Base-by-base conservation (phyloP, 2,329 filamentous ascomycete species). In the Fusarium nanum region DNA sequence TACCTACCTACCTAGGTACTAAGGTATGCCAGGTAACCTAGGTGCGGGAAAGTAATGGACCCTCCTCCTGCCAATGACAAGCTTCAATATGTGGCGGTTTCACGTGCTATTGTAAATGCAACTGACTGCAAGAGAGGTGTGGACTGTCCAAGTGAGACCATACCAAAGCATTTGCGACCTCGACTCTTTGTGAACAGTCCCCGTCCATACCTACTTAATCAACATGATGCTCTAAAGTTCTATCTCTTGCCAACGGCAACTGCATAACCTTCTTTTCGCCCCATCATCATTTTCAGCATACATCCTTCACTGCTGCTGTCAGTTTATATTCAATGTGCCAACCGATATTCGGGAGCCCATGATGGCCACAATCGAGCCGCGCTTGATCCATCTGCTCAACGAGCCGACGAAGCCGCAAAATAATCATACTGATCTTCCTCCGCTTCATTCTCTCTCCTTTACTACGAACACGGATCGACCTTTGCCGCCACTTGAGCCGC, bases 281-380 rank as follows among this genome's bases (percentile, higher is more conserved):
- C 50, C 52, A 40, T 45, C 56, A 49, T 47, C 46, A 23, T 28
- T 55, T 47, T 37, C 41, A 50, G 50, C 40, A 45, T 58, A 12
- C 45, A 32, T 62, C 32, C 53, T 56, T 42, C 40, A 56, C 56
- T 54, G 48, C 56, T 54, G 48, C 58, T 59, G 48, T 60, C 55
- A 60, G 71, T 70, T 75, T 73, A 72, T 71, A 68, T 66, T 75
- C 75, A 67, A 76, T 76, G 71, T 73, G 71, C 68, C 64, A 75
- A 71, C 58, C 64, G 59, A 67, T 60, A 58, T 69, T 67, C 57
- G 57, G 64, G 64, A 73, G 74, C 71, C 76, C 83, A 87, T 79
- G 80, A 89, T 89, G 87, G 87, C 87, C 72, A 90, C 87, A 76
- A 90, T 90, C 80, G 88, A 91, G 84, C 88, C 88, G 76, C 87